Base-by-base conservation (phyloP, 495 filamentous ascomycete species). In the Aspergillus cavernicola region DNA sequence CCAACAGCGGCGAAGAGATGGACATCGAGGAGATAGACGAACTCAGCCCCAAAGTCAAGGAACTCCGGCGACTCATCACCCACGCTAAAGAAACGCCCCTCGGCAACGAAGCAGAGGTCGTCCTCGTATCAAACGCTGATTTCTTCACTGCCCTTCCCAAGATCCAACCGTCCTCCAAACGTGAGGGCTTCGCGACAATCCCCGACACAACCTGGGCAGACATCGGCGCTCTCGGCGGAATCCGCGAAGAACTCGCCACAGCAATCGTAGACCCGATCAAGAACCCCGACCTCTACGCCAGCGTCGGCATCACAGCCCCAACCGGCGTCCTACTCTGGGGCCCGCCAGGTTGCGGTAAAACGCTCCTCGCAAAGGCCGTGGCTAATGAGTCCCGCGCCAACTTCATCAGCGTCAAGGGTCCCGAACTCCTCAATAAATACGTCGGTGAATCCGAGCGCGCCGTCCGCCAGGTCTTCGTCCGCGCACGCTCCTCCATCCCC, bases 391-490 rank as follows among this genome's bases (percentile, higher is more conserved):
- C 86, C 20, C 85, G 87, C 58, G 93, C 95, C 23, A 97, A 96
- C 69, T 98, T 98, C 78, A 98, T 98, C 70, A 90, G 88, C 57
- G 89, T 98, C 71, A 96, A 96, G 73, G 93, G 93, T 0, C 92
- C 93, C 3, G 92, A 97, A 61, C 76, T 97, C 3, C 80, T 95
- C 36, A 95, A 95, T 72, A 96, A 96, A 70, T 98, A 89, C 59
- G 91, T 98, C 23, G 93, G 93, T 58, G 93, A 98, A 66, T 92
- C 87, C 16, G 93, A 98, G 67, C 84, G 91, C 15, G 89, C 93
- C 0, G 88, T 98, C 4, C 85, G 93, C 13, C 89, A 96, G 65
- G 88, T 97, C 2, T 98, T 98, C 65, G 82, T 85, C 40, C 86
- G 93, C 12, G 93, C 93, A 9, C 82, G 92, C 22, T 88, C 87